Conservation (phyloP, 129 eudicot genomes). For the Lonicera japonica region DNA sequence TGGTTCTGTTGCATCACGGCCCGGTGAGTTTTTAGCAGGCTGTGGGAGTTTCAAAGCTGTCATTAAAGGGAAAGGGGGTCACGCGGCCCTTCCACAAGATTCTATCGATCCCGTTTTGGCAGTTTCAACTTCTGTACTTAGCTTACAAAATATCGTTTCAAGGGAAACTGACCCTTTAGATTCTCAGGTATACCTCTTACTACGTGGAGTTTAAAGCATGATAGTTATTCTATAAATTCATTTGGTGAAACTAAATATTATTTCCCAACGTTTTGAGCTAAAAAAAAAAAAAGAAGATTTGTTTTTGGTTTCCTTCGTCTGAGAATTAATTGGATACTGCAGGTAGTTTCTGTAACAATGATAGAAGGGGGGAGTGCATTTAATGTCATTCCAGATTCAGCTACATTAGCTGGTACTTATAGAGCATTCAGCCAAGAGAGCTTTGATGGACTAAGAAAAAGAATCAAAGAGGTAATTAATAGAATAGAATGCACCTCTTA, state of each 20-base stretch:
- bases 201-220: no score
- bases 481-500: no score
- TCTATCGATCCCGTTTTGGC: conserved; percentile 59
- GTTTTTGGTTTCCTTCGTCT: background rate
- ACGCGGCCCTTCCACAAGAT: conserved; percentile 44
- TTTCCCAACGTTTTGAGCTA: background rate
- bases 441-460: conserved; percentile 41
- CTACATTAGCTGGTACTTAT: conserved; percentile 52
- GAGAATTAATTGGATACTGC: conserved; percentile 9
- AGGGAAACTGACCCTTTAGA: conserved; percentile 66
- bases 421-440: conserved; percentile 56
- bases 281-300: no score
- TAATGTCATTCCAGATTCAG: conserved; percentile 49
- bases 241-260: background rate
- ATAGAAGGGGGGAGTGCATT: conserved; percentile 41
- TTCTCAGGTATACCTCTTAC: conserved; percentile 52
- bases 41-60: conserved; percentile 63
- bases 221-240: no score
- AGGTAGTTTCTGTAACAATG: conserved; percentile 65
- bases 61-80: conserved; percentile 40
- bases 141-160: conserved; percentile 60
- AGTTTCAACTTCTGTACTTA: conserved; percentile 50
- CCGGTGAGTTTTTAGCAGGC: conserved; percentile 66
- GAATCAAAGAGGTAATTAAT: conserved; percentile 55
- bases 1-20: conserved; percentile 47